Evolutionary conservation across 2,329 filamentous ascomycete genomes (phyloP).

Genomic region (Chaetothyriales sp.): DNA sequence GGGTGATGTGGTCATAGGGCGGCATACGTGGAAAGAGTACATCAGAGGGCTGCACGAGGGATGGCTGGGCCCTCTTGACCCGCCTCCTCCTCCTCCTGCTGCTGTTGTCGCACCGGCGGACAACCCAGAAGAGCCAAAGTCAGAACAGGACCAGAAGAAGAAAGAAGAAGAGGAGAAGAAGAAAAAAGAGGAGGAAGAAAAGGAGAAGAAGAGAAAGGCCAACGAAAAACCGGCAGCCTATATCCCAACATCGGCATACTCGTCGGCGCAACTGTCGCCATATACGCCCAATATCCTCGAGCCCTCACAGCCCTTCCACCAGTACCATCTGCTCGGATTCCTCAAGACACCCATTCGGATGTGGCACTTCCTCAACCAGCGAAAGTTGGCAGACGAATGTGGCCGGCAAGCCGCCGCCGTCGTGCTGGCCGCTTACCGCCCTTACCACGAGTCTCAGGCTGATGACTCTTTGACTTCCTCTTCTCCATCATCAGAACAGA

Average conservation of each 20-base stretch:
- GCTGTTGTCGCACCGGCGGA: constrained; percentile 14
- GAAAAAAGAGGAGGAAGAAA: constrained; percentile 27
- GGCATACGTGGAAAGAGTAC: constrained; percentile 97
- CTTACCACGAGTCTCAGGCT: constrained; percentile 23
- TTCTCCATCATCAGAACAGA: neutral
- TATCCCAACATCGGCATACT: constrained; percentile 59
- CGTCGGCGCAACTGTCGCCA: constrained; percentile 46
- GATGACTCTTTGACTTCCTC: constrained; percentile 1
- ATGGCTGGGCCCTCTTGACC: constrained; percentile 72
- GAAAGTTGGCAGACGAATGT: constrained; percentile 70
- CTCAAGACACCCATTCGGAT: constrained; percentile 74
- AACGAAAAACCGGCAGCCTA: constrained; percentile 53
- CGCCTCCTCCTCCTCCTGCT: constrained; percentile 10
- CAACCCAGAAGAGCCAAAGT: constrained; percentile 19
- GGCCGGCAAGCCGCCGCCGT: constrained; percentile 76
- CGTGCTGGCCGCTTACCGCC: constrained; percentile 43
- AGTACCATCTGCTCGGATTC: constrained; percentile 88
- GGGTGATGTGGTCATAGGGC: constrained; percentile 77
- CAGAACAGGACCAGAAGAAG: constrained; percentile 25
- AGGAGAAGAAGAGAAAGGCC: constrained; percentile 35
- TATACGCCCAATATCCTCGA: constrained; percentile 56
- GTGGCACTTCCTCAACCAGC: constrained; percentile 69
- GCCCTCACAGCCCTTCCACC: constrained; percentile 55
- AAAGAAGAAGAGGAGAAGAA: constrained; percentile 25
- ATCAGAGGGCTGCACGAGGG: constrained; percentile 85